These are phyloP conservation scores for Pichiaceae sp. DNA, from an alignment of 1,139 yeast species.

Conservation along the genomic window DNA sequence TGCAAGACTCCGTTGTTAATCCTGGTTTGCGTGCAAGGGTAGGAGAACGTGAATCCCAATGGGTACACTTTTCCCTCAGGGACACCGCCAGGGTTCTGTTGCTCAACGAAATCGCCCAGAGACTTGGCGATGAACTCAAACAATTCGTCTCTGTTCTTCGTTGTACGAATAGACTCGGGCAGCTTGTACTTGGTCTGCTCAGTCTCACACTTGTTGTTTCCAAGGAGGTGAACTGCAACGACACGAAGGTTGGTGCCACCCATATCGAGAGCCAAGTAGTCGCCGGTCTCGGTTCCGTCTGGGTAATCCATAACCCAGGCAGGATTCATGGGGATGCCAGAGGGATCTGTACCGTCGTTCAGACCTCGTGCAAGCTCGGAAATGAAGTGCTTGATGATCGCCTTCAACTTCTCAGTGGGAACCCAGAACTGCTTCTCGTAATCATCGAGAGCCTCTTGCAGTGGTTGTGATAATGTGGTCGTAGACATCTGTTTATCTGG, in stretches of 20 bases:
- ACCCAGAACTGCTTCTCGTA: constrained; percentile 16
- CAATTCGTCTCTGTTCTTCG: constrained; percentile 60
- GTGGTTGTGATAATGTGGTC: constrained; percentile 8
- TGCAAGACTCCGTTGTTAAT: constrained; percentile 85
- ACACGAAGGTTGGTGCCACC: constrained; percentile 97
- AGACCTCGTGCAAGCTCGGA: constrained; percentile 21
- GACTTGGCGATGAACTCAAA: constrained; percentile 87
- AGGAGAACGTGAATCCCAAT: constrained; percentile 92
- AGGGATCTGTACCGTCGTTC: constrained; percentile 22
- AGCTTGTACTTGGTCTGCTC: constrained; percentile 77
- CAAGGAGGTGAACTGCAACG: constrained; percentile 76
- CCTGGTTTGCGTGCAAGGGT: constrained; percentile 82
- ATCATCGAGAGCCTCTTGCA: constrained; percentile 9
- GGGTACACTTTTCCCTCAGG: constrained; percentile 42
- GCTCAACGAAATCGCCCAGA: constrained; percentile 52
- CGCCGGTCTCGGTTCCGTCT: constrained; percentile 85
- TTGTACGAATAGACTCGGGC: constrained; percentile 74
- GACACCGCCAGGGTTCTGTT: constrained; percentile 62
- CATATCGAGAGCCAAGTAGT: constrained; percentile 87
- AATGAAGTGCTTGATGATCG: constrained; percentile 19
- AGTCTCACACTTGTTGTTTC: constrained; percentile 66
- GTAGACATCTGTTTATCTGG: too few relatives aligned
- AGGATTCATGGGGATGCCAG: constrained; percentile 24
- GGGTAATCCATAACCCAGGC: constrained; percentile 77
- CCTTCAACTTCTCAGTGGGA: constrained; percentile 15